A percentile compares a stretch with the other conserved stretches of the same genome.
Conservation (phyloP, 2,329 filamentous ascomycete genomes). For the Calonectria pseudoturangicola region DNA sequence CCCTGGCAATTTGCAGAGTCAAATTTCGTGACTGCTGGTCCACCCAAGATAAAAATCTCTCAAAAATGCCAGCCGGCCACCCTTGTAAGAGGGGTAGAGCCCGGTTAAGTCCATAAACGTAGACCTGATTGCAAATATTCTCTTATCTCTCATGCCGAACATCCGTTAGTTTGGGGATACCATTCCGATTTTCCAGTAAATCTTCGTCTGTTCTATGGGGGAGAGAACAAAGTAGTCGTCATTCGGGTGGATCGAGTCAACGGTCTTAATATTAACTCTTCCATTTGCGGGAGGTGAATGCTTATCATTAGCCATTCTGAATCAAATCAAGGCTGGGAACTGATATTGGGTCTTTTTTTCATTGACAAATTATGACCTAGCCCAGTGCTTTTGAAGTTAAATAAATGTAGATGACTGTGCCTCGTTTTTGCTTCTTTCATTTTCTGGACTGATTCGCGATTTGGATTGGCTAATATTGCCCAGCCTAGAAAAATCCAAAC, state of each 20-base stretch:
- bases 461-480: neutral
- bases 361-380: neutral
- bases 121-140: neutral
- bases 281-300: slow-evolving; percentile 15
- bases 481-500: neutral
- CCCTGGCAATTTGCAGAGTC: neutral
- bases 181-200: slow-evolving; percentile 1
- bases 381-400: neutral
- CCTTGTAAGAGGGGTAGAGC: slow-evolving; percentile 17
- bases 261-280: slow-evolving; percentile 23
- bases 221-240: neutral
- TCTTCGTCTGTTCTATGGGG: neutral
- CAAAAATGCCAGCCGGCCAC: slow-evolving; percentile 1
- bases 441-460: slow-evolving; percentile 6
- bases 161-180: neutral
- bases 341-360: neutral
- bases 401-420: neutral
- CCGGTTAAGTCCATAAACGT: neutral
- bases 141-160: slow-evolving; percentile 20
- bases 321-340: neutral
- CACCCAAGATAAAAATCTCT: slow-evolving; percentile 18
- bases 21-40: neutral
- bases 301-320: neutral
- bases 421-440: neutral
- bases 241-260: slow-evolving; percentile 13